Evolutionary conservation across 305 asterid genomes (phyloP).

Genomic region (Rubia balearica): DNA sequence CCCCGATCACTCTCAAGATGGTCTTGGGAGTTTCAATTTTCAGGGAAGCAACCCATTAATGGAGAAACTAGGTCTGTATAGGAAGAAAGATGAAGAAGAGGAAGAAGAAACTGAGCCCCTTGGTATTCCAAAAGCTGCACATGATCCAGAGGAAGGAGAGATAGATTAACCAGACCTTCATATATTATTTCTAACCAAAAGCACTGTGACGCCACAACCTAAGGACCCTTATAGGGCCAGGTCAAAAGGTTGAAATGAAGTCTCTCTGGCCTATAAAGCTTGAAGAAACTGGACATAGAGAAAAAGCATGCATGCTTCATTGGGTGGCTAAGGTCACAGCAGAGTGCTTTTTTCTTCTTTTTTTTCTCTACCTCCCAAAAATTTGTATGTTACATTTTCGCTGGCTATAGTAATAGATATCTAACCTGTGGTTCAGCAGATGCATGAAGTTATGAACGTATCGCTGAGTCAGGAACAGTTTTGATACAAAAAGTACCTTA

Average conservation of each 20-base stretch:
- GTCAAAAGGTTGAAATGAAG: not conserved
- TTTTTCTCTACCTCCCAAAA: not conserved
- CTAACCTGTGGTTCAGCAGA: slow-evolving; percentile 11
- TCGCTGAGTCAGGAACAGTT: slow-evolving; percentile 11
- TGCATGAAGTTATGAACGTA: slow-evolving; percentile 2
- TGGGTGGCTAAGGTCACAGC: slow-evolving; percentile 6
- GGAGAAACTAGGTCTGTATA: slow-evolving; percentile 77
- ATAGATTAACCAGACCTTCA: slow-evolving; percentile 35
- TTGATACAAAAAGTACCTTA: not conserved
- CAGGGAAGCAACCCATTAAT: slow-evolving; percentile 45
- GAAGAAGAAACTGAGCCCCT: slow-evolving; percentile 52
- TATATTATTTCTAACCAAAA: slow-evolving; percentile 9
- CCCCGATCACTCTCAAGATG: slow-evolving; percentile 44
- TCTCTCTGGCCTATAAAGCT: slow-evolving; percentile 1
- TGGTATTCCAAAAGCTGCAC: slow-evolving; percentile 29
- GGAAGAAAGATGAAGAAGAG: slow-evolving; percentile 74
- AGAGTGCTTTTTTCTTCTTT: slow-evolving; percentile 1
- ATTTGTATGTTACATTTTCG: not conserved
- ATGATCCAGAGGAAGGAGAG: slow-evolving; percentile 64
- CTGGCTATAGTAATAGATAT: not conserved
- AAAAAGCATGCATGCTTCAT: not conserved
- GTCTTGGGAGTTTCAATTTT: slow-evolving; percentile 63
- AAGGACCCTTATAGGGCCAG: not conserved
- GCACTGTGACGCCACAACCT: slow-evolving; percentile 14
- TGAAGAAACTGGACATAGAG: not conserved